Base-by-base conservation (phyloP, 257 asterid genomes). In the Fraxinus quadrangulata region DNA sequence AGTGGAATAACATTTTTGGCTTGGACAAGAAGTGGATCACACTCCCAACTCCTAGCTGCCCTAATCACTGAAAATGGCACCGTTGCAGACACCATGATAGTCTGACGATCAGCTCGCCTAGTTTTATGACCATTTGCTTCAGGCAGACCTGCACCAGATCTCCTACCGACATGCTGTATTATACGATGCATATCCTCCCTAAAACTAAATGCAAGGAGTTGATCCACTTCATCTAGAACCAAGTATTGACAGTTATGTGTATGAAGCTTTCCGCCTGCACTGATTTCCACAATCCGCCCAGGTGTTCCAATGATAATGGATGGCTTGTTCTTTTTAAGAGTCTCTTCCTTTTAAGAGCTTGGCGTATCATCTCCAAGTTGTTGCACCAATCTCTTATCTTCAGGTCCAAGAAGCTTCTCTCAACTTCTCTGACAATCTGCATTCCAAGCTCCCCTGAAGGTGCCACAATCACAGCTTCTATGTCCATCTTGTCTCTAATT, bases 61-160 rank as follows among this genome's bases (percentile, higher is more conserved):
- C 98, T 85, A 61, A 93, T 84, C 61, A 95, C 99, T 36, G 98
- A 90, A 85, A 92, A 88, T 0, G 99, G 99, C 49, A 93, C 92
- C 7, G 99, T 96, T 4, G 99, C 99, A 79, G 99, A 96, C n/a
- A 96, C 97, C 98, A 96, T 90, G 78, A 96, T 89, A 6, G 93
- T 92, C 83, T 83, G 96, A 21, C 97, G 91, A 9, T 76, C 89
- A 63, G 84, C 74, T 71, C 84, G 81, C 81, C 72, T 75, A 26
- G 77, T 81, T 61, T 75, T 83, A 12, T 89, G 47, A 66, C 78
- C 85, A 61, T 81, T 79, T 9, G 54, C 23, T 4, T 67, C 81
- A 45, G 42, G 86, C 42, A 65, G 70, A n/a, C 89, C 86, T 8
- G 90, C 88, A 66, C 96, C 90, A 19, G 93, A 83, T 88, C 85